A percentile compares a stretch with the other conserved stretches of the same genome.
phyloP scores from a whole-genome alignment of 306 rosid species.

The Cucurbita moschata region DNA sequence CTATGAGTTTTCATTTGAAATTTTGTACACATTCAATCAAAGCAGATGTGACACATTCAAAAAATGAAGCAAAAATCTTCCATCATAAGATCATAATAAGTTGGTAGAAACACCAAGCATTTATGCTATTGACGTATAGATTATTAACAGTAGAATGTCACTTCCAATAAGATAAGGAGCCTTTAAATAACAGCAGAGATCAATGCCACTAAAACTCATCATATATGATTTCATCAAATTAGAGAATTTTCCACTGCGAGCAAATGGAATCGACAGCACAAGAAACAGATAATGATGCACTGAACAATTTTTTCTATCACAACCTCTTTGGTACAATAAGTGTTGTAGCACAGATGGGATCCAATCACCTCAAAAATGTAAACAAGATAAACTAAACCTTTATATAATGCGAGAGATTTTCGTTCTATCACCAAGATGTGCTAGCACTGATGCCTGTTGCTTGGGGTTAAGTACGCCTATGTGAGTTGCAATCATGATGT shows the following conservation, averaged over 20 bases:
- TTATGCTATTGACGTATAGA: neutral
- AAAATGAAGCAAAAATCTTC: neutral
- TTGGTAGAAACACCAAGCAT: neutral
- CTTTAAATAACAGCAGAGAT: neutral
- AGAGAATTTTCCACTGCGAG: conserved; percentile 17
- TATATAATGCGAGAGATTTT: neutral
- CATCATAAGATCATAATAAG: neutral
- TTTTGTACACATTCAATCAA: neutral
- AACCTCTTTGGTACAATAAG: conserved; percentile 10
- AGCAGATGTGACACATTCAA: neutral
- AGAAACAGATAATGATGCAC: conserved; percentile 25
- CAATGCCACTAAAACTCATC: conserved; percentile 12
- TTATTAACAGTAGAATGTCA: neutral
- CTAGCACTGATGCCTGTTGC: neutral
- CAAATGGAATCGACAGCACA: conserved; percentile 19
- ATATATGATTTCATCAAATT: conserved; percentile 9
- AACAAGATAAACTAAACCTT: conserved; percentile 2
- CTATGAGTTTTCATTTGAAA: no score
- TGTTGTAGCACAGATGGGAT: conserved; percentile 5
- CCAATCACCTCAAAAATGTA: neutral
- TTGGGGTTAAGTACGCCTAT: neutral
- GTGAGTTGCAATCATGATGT: neutral
- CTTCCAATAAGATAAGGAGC: neutral
- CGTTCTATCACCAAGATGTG: neutral
- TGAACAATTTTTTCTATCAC: conserved; percentile 22